phyloP scores from a whole-genome alignment of 768 basidiomycete genomes.

The Sporobolomyces pararoseus region DNA sequence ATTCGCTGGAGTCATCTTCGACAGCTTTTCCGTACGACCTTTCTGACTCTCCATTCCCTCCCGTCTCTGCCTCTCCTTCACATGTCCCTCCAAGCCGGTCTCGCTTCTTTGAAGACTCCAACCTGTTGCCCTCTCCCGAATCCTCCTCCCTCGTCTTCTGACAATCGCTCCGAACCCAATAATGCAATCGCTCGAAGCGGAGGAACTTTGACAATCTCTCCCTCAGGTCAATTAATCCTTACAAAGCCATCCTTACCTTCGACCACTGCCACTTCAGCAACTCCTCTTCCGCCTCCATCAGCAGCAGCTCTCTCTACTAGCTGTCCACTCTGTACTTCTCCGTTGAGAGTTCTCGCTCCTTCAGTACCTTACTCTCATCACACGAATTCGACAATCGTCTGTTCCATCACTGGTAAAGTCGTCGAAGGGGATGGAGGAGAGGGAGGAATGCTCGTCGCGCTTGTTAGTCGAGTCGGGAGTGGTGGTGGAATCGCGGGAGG shows the following conservation, averaged over 20 bases:
- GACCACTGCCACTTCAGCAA: background rate
- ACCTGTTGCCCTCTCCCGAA: conserved; percentile 59
- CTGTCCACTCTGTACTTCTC: conserved; percentile 83
- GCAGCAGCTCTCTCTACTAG: conserved; percentile 52
- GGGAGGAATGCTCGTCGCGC: conserved; percentile 37
- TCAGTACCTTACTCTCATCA: conserved; percentile 92
- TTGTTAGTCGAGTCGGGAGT: conserved; percentile 17
- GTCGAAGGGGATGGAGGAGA: conserved; percentile 71
- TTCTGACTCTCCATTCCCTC: conserved; percentile 80
- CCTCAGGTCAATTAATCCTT: conserved; percentile 19
- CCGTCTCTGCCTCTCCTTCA: conserved; percentile 82
- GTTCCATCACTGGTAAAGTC: conserved; percentile 80
- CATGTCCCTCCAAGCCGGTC: conserved; percentile 82
- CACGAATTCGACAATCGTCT: conserved; percentile 91
- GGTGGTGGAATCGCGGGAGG: conserved; percentile 1
- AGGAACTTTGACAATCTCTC: conserved; percentile 18
- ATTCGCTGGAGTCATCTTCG: conserved; percentile 72
- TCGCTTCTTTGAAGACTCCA: conserved; percentile 83
- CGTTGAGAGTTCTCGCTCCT: conserved; percentile 66
- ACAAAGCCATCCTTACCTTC: conserved; percentile 4
- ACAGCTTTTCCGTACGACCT: conserved; percentile 74
- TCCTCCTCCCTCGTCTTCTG: background rate
- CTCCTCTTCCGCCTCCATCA: conserved; percentile 49
- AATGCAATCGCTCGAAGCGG: conserved; percentile 7
- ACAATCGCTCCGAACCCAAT: conserved; percentile 2